Percentiles rank a stretch among this genome's conserved stretches.
These are phyloP conservation scores for Camelina sativa DNA, from an alignment of 345 rosid species.

Conservation along the genomic window DNA sequence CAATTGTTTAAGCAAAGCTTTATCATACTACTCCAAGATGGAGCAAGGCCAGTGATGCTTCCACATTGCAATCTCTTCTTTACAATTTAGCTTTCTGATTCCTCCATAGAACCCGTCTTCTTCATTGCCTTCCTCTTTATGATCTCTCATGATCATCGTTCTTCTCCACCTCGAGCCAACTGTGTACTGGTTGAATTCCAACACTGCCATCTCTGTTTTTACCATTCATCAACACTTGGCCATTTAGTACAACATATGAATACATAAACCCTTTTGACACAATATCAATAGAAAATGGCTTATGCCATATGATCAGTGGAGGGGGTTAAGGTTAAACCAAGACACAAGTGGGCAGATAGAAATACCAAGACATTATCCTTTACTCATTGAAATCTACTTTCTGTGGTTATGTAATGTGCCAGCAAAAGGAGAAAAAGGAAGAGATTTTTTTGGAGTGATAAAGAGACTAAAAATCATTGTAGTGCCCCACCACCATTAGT, in stretches of 20 bases:
- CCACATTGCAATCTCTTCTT: constrained; percentile 75
- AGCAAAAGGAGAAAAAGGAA: constrained; percentile 25
- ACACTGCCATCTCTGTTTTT: constrained; percentile 60
- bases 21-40: constrained; percentile 53
- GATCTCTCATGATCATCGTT: constrained; percentile 63
- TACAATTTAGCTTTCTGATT: constrained; percentile 62
- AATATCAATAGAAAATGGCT: neutral
- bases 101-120: constrained; percentile 94
- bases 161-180: constrained; percentile 81
- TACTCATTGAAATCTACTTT: constrained; percentile 9
- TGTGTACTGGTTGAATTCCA: constrained; percentile 66
- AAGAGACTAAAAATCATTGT: constrained; percentile 61
- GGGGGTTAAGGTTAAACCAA: constrained; percentile 13
- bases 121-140: constrained; percentile 84
- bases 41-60: constrained; percentile 72
- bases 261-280: neutral
- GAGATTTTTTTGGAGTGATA: constrained; percentile 18
- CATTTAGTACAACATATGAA: constrained; percentile 15
- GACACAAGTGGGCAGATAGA: constrained; percentile 21
- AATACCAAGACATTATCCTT: constrained; percentile 17
- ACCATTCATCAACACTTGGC: constrained; percentile 27
- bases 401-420: constrained; percentile 35
- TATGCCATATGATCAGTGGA: constrained; percentile 5
- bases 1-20: neutral
- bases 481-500: constrained; percentile 26